Base-by-base conservation (phyloP, 768 basidiomycete genomes). In the Hericium erinaceus region DNA sequence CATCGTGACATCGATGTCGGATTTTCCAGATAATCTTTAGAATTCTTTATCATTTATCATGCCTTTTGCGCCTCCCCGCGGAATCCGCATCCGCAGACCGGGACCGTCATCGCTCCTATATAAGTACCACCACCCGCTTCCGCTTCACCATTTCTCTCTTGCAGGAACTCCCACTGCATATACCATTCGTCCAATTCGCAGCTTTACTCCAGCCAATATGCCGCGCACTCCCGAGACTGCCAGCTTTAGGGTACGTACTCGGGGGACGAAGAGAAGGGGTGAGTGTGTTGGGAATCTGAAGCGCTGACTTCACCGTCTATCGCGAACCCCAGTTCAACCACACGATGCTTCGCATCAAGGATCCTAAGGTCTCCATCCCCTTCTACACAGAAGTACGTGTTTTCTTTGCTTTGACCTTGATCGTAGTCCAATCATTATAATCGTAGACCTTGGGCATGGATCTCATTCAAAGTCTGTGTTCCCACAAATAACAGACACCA, bases 271-370 rank as follows among this genome's bases (percentile, higher is more conserved):
- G 44, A 15, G 15, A 46, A 46, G 44, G 20, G 20, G 20, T 40
- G 38, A 38, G 16, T 12, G 40, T 24, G 5, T n/a, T 28, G 15
- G 20, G 44, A 46, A 16, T 46, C 20, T 26, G 16, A 50, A 26
- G 28, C 11, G 49, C 49, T 50, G 9, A 33, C 16, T 16, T 16
- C 20, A 20, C 44, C 22, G 22, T 22, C 5, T 46, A 46, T 20
- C 44, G 20, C 20, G 49, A 50, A 15, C 37, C n/a, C 39, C 60
- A 89, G 86, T 84, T 88, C 73, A 90, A 92, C 68, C 90, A 93
- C 70, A 89, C 87, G 18, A 92, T 92, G 92, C 69, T 94, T 64
- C 81, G 93, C 64, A 78, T 95, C 68, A 94, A 86, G 75, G 92
- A 95, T 68, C 87, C 92, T 8, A 83, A 92, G 63, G 76, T 72